Evolutionary conservation across 2,329 filamentous ascomycete species (phyloP).

Genomic region (Teratosphaeria nubilosa): DNA sequence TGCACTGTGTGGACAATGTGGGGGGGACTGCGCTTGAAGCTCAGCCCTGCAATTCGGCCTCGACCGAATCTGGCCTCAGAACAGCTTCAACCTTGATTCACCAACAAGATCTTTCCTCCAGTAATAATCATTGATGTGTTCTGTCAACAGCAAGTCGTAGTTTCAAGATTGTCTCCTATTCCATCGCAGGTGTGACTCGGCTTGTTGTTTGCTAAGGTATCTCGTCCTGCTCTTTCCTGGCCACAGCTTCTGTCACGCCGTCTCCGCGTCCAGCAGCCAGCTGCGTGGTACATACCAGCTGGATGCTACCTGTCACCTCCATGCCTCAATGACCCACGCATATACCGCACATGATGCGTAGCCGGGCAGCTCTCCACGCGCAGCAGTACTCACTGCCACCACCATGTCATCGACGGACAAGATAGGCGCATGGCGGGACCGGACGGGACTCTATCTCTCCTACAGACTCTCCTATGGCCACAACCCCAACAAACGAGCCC

Average conservation of each 20-base stretch:
- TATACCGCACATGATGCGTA: not conserved
- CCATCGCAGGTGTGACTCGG: not conserved
- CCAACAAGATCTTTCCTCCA: too few species aligned
- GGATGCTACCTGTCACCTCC: not conserved
- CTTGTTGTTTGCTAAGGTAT: not conserved
- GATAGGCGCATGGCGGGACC: constrained; percentile 73
- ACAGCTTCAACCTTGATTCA: not conserved
- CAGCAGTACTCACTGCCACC: constrained; percentile 6
- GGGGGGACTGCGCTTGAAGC: not conserved
- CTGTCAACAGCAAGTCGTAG: too few species aligned
- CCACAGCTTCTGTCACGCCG: not conserved
- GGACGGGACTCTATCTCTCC: constrained; percentile 97
- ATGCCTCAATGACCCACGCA: not conserved
- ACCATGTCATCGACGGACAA: constrained; percentile 11
- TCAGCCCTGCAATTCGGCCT: not conserved
- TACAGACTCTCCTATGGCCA: constrained; percentile 98
- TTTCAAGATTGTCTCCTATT: not conserved
- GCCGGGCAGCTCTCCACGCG: not conserved
- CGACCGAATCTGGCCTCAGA: not conserved
- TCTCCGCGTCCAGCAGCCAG: not conserved
- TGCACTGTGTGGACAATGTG: not conserved
- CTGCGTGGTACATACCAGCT: not conserved
- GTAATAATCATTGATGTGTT: too few species aligned
- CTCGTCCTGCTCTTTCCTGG: not conserved
- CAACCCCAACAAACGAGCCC: constrained; percentile 72